phyloP scores from a whole-genome alignment of 1,139 yeast genomes.

The Protomyces pachydermus region DNA sequence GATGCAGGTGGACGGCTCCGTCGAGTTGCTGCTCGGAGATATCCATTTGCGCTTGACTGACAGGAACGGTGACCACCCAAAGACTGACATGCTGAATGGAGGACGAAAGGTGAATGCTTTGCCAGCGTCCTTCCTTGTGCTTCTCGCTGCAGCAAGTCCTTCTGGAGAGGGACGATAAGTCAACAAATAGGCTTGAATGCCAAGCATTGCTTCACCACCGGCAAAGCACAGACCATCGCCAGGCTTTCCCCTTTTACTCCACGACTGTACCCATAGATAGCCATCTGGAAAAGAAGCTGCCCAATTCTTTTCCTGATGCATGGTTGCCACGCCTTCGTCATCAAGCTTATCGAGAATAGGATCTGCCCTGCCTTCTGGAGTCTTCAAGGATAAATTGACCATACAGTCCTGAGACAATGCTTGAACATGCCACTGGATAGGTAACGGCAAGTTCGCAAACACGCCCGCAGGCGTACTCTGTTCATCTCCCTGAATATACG shows the following conservation, averaged over 20 bases:
- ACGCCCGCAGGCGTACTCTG: slow-evolving; percentile 18
- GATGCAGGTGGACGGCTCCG: not conserved
- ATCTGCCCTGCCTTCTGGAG: not conserved
- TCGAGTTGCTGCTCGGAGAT: not conserved
- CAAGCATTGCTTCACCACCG: slow-evolving; percentile 18
- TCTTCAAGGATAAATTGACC: not conserved
- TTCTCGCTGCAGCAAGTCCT: not conserved
- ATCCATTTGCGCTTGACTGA: not conserved
- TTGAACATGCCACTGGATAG: slow-evolving; percentile 27
- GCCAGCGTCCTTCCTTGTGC: not conserved
- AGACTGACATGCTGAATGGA: slow-evolving; percentile 13
- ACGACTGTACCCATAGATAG: slow-evolving; percentile 22
- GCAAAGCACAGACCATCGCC: slow-evolving; percentile 14
- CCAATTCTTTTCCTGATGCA: slow-evolving; percentile 25
- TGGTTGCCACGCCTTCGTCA: not conserved
- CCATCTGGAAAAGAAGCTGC: slow-evolving; percentile 12
- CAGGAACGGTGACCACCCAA: slow-evolving; percentile 8
- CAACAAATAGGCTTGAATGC: slow-evolving; percentile 15
- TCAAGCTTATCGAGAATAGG: not conserved
- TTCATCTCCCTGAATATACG: slow-evolving; percentile 2
- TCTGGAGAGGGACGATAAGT: slow-evolving; percentile 6
- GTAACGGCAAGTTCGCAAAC: slow-evolving; percentile 11
- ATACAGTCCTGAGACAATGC: not conserved
- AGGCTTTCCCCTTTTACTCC: not conserved
- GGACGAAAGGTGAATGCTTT: slow-evolving; percentile 13